Evolutionary conservation across 1,284 basidiomycete species (phyloP), one percentile per base, ranked within the genome.

Genomic region (Phenoliferia sp.): DNA sequence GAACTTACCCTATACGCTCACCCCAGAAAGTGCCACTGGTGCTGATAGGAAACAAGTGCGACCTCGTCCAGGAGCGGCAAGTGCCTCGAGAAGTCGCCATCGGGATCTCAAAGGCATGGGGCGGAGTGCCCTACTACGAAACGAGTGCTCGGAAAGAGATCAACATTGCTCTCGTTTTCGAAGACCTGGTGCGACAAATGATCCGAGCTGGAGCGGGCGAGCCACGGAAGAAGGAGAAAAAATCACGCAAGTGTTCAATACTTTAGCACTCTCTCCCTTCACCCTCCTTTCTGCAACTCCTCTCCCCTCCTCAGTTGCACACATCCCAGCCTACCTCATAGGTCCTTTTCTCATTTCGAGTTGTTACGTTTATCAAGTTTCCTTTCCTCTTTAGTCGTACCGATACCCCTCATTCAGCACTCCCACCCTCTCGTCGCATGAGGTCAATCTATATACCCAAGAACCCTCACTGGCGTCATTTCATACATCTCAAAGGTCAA

Each of bases 41-140:
- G 44, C 84, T 94, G 16, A 90, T 92, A 22, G 92, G 92, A 55
- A 93, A 92, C 63, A 94, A 94, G 79, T 84, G 90, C 67, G 92
- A 94, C 78, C 85, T 94, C 63, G 83, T 84, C 39, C 85, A 85
- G 69, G 91, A 94, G 79, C 85, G 92, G 34, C 90, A 92, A 76
- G 90, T 94, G 5, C 84, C 85, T 28, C 82, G 85, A 55, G 82
- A 80, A 57, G 85, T 84, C 0, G 88, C 91, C 55, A 85, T 88
- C 73, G 80, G 84, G 12, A 83, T 91, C 9, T 85, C 87, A 9
- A 80, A 80, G 56, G 81, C 82, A 10, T 92, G 90, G 90, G 82
- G 82, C n/a, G 74, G 75, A 9, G 56, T 90, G 28, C 88, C 89
- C 1, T 90, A 90, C 76, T 92, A 89, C 78, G 91, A 93, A 80